Evolutionary conservation across 257 asterid genomes (phyloP).

Genomic region (Echites panduratus): DNA sequence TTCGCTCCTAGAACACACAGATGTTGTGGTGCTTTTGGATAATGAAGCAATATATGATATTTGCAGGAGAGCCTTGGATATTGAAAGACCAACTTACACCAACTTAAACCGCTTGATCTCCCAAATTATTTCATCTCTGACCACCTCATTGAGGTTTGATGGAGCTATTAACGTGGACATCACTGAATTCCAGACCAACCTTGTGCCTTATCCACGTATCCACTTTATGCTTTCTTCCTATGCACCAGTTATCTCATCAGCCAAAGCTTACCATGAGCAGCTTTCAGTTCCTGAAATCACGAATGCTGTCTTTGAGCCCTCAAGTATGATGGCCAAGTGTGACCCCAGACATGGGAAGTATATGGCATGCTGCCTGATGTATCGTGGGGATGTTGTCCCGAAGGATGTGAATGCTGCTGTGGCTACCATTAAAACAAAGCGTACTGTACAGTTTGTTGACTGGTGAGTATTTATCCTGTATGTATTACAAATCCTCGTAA

Average conservation of each 20-base stretch:
- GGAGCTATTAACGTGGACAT: constrained; percentile 18
- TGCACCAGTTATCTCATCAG: constrained; percentile 20
- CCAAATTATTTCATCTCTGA: constrained; percentile 18
- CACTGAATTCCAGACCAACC: constrained; percentile 22
- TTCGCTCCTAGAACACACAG: constrained; percentile 20
- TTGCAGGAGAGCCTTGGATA: constrained; percentile 20
- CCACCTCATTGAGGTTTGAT: constrained; percentile 20
- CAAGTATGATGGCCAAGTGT: constrained; percentile 22
- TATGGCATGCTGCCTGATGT: constrained; percentile 23
- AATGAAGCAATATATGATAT: constrained; percentile 22
- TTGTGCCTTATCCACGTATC: constrained; percentile 20
- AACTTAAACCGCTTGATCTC: constrained; percentile 21
- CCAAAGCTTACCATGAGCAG: constrained; percentile 21
- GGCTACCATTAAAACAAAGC: constrained; percentile 15
- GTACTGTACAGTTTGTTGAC: constrained; percentile 19
- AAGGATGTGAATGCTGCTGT: constrained; percentile 23
- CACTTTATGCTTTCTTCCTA: constrained; percentile 23
- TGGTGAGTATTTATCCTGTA: constrained; percentile 10
- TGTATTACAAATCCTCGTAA: background rate
- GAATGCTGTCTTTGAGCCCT: constrained; percentile 16
- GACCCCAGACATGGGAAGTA: constrained; percentile 20
- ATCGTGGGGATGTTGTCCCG: constrained; percentile 19
- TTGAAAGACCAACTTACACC: constrained; percentile 18
- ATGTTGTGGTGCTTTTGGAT: constrained; percentile 20
- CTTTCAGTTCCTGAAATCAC: constrained; percentile 19